Percentiles rank a stretch among this genome's conserved stretches.
Conservation (phyloP, 2,329 filamentous ascomycete species). For the Monosporascus sp. region DNA sequence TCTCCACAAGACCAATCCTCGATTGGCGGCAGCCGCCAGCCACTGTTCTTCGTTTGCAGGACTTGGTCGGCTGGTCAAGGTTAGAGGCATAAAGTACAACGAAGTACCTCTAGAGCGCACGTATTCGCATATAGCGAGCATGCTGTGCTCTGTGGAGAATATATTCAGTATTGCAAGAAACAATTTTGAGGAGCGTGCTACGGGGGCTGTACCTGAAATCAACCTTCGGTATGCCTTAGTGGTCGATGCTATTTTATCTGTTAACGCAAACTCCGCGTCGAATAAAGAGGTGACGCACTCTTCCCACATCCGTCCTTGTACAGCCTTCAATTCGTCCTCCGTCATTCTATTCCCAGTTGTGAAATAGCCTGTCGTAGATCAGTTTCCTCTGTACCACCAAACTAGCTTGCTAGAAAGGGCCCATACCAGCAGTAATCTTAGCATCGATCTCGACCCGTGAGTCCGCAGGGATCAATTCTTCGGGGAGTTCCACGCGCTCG, state of each 20-base stretch:
- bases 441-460: slow-evolving; percentile 98
- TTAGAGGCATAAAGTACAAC: no score
- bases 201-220: neutral
- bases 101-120: no score
- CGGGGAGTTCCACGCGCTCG: slow-evolving; percentile 86
- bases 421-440: slow-evolving; percentile 88
- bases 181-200: neutral
- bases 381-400: slow-evolving; percentile 12
- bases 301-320: slow-evolving; percentile 89
- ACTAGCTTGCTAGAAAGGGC: slow-evolving; percentile 4
- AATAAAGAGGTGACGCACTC: slow-evolving; percentile 46
- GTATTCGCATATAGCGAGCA: neutral
- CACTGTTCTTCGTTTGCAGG: no score
- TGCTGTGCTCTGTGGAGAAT: neutral
- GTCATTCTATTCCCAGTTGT: slow-evolving; percentile 88
- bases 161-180: neutral
- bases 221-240: slow-evolving; percentile 23
- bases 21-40: no score
- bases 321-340: slow-evolving; percentile 75
- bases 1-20: no score
- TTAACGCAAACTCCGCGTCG: slow-evolving; percentile 14
- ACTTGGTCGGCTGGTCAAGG: no score
- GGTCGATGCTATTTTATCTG: slow-evolving; percentile 34
- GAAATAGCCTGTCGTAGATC: slow-evolving; percentile 55
- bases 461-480: slow-evolving; percentile 89